A percentile compares a stretch with the other conserved stretches of the same genome.
phyloP scores from a whole-genome alignment of 768 basidiomycete genomes.

The Roridomyces roridus region DNA sequence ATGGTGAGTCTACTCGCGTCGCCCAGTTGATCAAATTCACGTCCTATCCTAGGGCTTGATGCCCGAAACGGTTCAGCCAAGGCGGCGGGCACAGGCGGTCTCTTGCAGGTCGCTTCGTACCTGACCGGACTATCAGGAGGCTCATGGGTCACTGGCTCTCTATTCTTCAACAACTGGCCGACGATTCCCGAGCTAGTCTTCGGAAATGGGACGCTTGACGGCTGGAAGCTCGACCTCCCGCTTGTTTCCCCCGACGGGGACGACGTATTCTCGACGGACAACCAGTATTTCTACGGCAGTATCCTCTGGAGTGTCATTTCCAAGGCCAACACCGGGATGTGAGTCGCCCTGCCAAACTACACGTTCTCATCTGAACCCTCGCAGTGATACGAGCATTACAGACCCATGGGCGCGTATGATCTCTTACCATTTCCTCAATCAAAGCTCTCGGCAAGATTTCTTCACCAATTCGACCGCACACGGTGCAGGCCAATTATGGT shows the following conservation, averaged over 20 bases:
- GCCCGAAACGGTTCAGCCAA: constrained; percentile 64
- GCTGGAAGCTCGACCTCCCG: constrained; percentile 64
- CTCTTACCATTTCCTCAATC: constrained; percentile 76
- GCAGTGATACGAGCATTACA: constrained; percentile 66
- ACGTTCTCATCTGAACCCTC: background rate
- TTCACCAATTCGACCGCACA: constrained; percentile 65
- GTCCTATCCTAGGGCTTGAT: constrained; percentile 47
- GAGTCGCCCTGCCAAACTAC: constrained; percentile 30
- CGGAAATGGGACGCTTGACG: constrained; percentile 55
- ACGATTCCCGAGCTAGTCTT: constrained; percentile 60
- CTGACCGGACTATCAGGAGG: constrained; percentile 72
- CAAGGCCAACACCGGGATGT: constrained; percentile 62
- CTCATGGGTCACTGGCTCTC: constrained; percentile 70
- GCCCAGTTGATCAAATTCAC: background rate
- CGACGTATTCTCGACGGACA: constrained; percentile 49
- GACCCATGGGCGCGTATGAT: constrained; percentile 72
- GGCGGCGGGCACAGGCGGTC: constrained; percentile 65
- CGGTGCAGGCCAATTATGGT: constrained; percentile 79
- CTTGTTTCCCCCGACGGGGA: constrained; percentile 61
- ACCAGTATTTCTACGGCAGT: constrained; percentile 60
- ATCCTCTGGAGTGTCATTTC: constrained; percentile 60
- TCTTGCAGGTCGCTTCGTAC: constrained; percentile 76
- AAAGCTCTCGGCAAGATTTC: constrained; percentile 63
- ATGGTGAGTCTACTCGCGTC: constrained; percentile 30
- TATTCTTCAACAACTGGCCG: constrained; percentile 71